Percentiles rank a stretch among this genome's conserved stretches.
Evolutionary conservation across 192 early-diverging fungal genomes (phyloP).

Genomic region (Rhizoclosmatium sp.): DNA sequence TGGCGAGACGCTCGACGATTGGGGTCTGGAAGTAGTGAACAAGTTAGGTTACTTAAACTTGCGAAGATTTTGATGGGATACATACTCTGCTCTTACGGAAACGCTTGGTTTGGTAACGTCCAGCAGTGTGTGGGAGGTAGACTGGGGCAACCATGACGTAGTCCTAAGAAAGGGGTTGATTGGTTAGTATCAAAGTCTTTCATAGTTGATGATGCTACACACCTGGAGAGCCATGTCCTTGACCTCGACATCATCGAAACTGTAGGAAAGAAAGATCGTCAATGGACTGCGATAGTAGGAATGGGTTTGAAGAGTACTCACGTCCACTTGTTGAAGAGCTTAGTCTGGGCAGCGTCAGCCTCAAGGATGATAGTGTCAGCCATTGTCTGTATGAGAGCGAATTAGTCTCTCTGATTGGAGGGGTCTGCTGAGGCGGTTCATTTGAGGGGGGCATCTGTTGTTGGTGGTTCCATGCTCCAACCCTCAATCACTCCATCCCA

Average conservation of each 20-base stretch:
- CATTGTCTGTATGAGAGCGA: slow-evolving; percentile 20
- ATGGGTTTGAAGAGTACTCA: neutral
- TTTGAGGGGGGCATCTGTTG: neutral
- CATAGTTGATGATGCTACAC: neutral
- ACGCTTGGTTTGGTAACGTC: slow-evolving; percentile 95
- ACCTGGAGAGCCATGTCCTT: slow-evolving; percentile 56
- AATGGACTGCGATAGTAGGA: slow-evolving; percentile 10
- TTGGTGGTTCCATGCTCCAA: neutral
- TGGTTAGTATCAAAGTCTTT: neutral
- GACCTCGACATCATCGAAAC: slow-evolving; percentile 60
- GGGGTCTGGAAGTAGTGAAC: slow-evolving; percentile 74
- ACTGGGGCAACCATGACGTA: slow-evolving; percentile 91
- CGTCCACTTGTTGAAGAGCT: slow-evolving; percentile 59
- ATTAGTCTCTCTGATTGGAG: neutral
- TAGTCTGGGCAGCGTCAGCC: slow-evolving; percentile 44
- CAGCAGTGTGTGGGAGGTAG: slow-evolving; percentile 98
- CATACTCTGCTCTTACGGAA: slow-evolving; percentile 95
- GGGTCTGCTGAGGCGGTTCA: neutral
- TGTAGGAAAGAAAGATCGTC: slow-evolving; percentile 5
- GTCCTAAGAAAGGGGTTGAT: slow-evolving; percentile 56
- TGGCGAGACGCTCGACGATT: slow-evolving; percentile 96
- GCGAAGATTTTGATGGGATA: neutral
- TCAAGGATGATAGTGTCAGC: slow-evolving; percentile 40
- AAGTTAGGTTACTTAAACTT: neutral
- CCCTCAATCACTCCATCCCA: neutral